These are phyloP conservation scores for Zea mays DNA, from an alignment of 176 grass and related monocot species.

Conservation along the genomic window DNA sequence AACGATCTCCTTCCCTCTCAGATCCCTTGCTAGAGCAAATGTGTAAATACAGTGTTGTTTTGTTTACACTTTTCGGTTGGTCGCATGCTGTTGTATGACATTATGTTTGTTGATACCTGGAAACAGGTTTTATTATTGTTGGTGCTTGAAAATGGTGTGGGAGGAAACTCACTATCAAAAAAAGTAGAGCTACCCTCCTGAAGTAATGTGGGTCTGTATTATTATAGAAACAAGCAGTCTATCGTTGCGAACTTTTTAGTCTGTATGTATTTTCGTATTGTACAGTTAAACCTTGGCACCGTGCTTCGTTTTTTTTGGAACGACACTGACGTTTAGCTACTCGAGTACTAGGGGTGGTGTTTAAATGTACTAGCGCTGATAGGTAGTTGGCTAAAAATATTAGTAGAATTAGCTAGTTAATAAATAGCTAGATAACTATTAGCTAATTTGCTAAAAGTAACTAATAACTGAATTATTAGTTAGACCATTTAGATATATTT, in stretches of 20 bases:
- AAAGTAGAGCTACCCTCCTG: not conserved
- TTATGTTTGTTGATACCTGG: constrained; percentile 15
- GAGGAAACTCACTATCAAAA: not conserved
- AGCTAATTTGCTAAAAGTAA: no score
- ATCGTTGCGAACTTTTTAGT: not conserved
- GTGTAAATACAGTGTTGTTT: constrained; percentile 38
- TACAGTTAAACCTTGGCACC: not conserved
- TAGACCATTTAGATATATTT: no score
- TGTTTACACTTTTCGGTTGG: not conserved
- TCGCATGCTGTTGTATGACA: constrained; percentile 8
- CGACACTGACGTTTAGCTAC: not conserved
- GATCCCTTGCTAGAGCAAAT: constrained; percentile 12
- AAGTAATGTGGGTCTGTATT: constrained; percentile 2
- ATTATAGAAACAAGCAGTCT: not conserved
- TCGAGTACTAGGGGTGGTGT: no score
- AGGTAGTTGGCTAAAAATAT: no score
- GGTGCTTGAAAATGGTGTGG: not conserved
- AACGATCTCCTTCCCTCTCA: not conserved
- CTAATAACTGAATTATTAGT: no score
- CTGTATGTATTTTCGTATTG: not conserved
- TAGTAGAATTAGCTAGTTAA: no score
- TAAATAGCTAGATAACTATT: no score
- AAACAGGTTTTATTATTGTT: not conserved
- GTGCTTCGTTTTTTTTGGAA: not conserved
- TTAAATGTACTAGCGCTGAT: no score